Evolutionary conservation across 805 yeast genomes (phyloP).

Genomic region (Saturnispora serradocipensis): DNA sequence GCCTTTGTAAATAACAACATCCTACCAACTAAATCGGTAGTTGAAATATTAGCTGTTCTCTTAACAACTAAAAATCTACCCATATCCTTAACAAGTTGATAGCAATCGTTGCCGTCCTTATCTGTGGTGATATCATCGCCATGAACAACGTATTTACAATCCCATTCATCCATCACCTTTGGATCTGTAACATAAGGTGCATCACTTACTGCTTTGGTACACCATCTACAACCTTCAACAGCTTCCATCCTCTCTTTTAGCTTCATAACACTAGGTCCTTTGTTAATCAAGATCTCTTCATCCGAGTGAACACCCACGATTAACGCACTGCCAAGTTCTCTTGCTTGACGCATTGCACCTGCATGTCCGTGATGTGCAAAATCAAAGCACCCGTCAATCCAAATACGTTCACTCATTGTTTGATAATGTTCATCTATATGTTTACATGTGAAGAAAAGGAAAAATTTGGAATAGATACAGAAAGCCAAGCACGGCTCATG

Average conservation of each 20-base stretch:
- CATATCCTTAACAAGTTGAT: constrained; percentile 68
- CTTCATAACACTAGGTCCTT: constrained; percentile 92
- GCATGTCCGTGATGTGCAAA: constrained; percentile 98
- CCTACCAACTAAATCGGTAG: constrained; percentile 90
- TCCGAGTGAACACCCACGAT: constrained; percentile 90
- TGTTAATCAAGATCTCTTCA: constrained; percentile 70
- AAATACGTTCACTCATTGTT: constrained; percentile 33
- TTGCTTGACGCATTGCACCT: constrained; percentile 91
- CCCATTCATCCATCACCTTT: constrained; percentile 58
- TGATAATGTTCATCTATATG: background rate
- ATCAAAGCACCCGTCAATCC: constrained; percentile 98
- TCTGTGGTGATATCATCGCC: constrained; percentile 98
- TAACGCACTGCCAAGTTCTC: constrained; percentile 67
- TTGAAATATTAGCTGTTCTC: constrained; percentile 87
- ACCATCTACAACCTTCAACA: constrained; percentile 88
- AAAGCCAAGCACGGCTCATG: background rate
- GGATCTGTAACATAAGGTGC: constrained; percentile 96
- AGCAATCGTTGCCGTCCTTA: constrained; percentile 91
- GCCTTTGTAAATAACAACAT: constrained; percentile 55
- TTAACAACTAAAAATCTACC: constrained; percentile 89
- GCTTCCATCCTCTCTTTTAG: constrained; percentile 74
- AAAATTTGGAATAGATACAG: background rate
- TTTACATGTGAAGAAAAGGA: background rate
- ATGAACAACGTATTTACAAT: constrained; percentile 89
- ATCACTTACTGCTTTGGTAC: constrained; percentile 52